Evolutionary conservation across 2,329 filamentous ascomycete species (phyloP).

Genomic region (Xylaria sp.): DNA sequence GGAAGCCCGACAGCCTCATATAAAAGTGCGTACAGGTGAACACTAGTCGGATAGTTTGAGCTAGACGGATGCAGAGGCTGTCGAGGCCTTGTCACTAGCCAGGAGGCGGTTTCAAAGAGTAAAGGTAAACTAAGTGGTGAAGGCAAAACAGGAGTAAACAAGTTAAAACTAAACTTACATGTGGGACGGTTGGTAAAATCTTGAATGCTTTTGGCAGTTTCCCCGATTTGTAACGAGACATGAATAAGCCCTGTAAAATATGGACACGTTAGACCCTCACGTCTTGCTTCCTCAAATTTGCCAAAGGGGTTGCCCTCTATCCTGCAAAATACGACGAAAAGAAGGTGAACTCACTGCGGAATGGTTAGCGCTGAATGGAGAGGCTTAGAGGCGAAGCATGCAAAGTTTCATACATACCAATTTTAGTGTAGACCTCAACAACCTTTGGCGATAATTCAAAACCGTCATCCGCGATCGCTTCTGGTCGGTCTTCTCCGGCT

Average conservation of each 20-base stretch:
- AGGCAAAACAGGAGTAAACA: neutral
- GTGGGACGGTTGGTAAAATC: constrained; percentile 88
- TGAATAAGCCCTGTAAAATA: constrained; percentile 63
- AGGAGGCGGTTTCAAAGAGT: neutral
- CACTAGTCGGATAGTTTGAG: neutral
- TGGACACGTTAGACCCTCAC: constrained; percentile 23
- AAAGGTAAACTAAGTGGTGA: neutral
- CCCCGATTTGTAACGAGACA: constrained; percentile 95
- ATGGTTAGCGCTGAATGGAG: constrained; percentile 7
- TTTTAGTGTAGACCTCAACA: constrained; percentile 93
- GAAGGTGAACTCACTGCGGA: constrained; percentile 27
- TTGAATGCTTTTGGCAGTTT: constrained; percentile 98
- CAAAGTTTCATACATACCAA: constrained; percentile 45
- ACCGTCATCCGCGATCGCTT: constrained; percentile 75
- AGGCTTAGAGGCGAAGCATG: neutral
- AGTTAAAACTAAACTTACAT: constrained; percentile 51
- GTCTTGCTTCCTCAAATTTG: constrained; percentile 14
- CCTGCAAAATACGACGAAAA: neutral
- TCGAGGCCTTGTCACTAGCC: neutral
- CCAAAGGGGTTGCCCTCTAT: neutral
- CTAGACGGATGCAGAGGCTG: neutral
- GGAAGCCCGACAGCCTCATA: neutral
- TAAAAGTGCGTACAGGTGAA: neutral
- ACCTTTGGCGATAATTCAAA: constrained; percentile 91
- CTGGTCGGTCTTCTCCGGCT: constrained; percentile 65